Evolutionary conservation across 352 stramenopile genomes (phyloP).

Genomic region (Phytopythium vexans): DNA sequence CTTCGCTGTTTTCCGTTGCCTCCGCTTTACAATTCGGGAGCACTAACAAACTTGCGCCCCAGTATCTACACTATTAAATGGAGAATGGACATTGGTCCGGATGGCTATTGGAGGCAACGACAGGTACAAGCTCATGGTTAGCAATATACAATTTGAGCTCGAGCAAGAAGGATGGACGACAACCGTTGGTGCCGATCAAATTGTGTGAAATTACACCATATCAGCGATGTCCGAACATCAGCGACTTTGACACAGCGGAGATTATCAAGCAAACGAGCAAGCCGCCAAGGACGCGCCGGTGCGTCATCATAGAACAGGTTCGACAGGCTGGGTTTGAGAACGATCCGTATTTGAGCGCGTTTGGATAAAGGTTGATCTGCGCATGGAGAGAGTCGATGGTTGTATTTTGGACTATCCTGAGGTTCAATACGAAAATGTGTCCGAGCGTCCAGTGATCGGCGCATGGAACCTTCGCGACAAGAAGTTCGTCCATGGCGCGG

Average conservation of each 20-base stretch:
- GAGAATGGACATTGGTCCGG: too few relatives aligned
- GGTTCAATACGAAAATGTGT: slow-evolving; percentile 55
- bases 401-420: slow-evolving; percentile 51
- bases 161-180: too few relatives aligned
- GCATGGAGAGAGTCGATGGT: too few relatives aligned
- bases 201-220: slow-evolving; percentile 62
- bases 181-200: slow-evolving; percentile 83
- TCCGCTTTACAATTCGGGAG: too few relatives aligned
- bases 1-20: too few relatives aligned
- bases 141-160: too few relatives aligned
- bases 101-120: too few relatives aligned
- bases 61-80: too few relatives aligned
- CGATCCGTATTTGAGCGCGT: slow-evolving; percentile 55
- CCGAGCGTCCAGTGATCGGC: slow-evolving; percentile 49
- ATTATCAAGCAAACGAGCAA: slow-evolving; percentile 69
- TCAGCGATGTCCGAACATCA: slow-evolving; percentile 70
- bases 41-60: too few relatives aligned
- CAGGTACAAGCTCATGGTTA: too few relatives aligned
- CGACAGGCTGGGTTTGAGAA: slow-evolving; percentile 61
- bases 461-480: slow-evolving; percentile 78
- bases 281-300: slow-evolving; percentile 32
- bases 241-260: too few relatives aligned
- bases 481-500: slow-evolving; percentile 47
- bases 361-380: slow-evolving; percentile 56
- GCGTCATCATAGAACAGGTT: slow-evolving; percentile 56